Percentiles rank a stretch among this genome's conserved stretches.
Conservation (phyloP, 495 filamentous ascomycete genomes). For the Tuber borchii region DNA sequence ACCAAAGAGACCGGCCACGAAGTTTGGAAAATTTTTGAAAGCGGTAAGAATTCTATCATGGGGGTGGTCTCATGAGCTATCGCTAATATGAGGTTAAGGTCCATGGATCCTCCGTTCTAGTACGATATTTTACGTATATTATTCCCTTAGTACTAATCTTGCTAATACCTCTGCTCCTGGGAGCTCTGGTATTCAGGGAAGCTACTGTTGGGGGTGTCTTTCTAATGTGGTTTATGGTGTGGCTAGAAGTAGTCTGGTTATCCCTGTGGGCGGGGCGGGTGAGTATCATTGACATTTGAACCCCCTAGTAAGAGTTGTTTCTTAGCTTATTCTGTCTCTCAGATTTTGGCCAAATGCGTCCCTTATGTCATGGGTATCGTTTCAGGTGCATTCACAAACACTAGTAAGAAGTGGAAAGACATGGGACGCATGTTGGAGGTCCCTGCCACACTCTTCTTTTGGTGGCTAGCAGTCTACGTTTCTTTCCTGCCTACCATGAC, state of each 20-base stretch:
- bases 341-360: slow-evolving; percentile 69
- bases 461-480: slow-evolving; percentile 75
- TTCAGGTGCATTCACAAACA: slow-evolving; percentile 73
- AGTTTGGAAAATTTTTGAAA: slow-evolving; percentile 57
- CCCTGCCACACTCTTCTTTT: slow-evolving; percentile 80
- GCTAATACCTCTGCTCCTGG: slow-evolving; percentile 74
- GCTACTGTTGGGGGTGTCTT: slow-evolving; percentile 67
- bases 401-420: slow-evolving; percentile 85
- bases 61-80: slow-evolving; percentile 52
- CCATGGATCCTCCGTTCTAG: slow-evolving; percentile 65
- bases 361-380: slow-evolving; percentile 60
- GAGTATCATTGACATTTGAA: slow-evolving; percentile 33
- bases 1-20: slow-evolving; percentile 58
- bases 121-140: slow-evolving; percentile 86
- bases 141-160: slow-evolving; percentile 66
- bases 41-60: slow-evolving; percentile 33
- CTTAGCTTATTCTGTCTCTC: slow-evolving; percentile 4
- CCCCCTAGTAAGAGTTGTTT: neutral
- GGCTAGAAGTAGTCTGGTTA: slow-evolving; percentile 90
- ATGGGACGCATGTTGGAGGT: slow-evolving; percentile 82
- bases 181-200: slow-evolving; percentile 57
- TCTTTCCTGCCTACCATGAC: slow-evolving; percentile 66
- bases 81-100: slow-evolving; percentile 48
- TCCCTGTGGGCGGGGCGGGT: slow-evolving; percentile 77
- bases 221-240: slow-evolving; percentile 86